Conservation (phyloP, 371 early-diverging fungal genomes). For the Apophysomyces trapeziformis region DNA sequence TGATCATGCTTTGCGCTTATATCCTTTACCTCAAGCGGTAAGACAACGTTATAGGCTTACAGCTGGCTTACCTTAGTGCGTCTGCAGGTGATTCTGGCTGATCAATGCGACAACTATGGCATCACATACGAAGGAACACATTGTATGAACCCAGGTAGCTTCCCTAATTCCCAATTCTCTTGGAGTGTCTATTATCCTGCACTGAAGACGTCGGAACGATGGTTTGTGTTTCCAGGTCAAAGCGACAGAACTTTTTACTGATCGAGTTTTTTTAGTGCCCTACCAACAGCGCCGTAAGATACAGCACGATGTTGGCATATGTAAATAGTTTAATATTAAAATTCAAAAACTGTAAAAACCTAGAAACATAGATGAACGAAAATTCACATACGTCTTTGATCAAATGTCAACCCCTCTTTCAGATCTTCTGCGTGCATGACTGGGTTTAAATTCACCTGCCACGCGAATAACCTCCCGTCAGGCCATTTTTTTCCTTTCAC, state of each 20-base stretch:
- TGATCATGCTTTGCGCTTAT: constrained; percentile 84
- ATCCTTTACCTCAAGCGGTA: constrained; percentile 87
- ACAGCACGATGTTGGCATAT: not conserved
- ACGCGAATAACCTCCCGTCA: not conserved
- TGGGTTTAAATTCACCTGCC: not conserved
- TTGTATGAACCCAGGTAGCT: constrained; percentile 87
- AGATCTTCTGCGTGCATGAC: not conserved
- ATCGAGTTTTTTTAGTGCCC: not conserved
- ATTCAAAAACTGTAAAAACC: constrained; percentile 2
- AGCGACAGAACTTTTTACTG: not conserved
- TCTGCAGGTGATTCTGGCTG: constrained; percentile 82
- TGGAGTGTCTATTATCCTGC: constrained; percentile 85
- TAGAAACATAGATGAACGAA: not conserved
- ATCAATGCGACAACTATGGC: constrained; percentile 75
- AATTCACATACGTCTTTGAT: not conserved
- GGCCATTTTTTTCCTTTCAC: not conserved
- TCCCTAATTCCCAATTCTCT: constrained; percentile 72
- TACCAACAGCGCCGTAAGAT: not conserved
- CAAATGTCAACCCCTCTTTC: not conserved
- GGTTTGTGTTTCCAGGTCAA: constrained; percentile 35
- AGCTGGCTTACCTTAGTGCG: not conserved
- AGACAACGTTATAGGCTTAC: constrained; percentile 20
- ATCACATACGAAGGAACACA: constrained; percentile 77
- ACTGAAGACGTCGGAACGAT: constrained; percentile 49
- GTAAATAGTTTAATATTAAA: constrained; percentile 12